Evolutionary conservation across 1,284 basidiomycete genomes (phyloP), one percentile per base, ranked within the genome.

Genomic region (Cystobasidiaceae sp.): DNA sequence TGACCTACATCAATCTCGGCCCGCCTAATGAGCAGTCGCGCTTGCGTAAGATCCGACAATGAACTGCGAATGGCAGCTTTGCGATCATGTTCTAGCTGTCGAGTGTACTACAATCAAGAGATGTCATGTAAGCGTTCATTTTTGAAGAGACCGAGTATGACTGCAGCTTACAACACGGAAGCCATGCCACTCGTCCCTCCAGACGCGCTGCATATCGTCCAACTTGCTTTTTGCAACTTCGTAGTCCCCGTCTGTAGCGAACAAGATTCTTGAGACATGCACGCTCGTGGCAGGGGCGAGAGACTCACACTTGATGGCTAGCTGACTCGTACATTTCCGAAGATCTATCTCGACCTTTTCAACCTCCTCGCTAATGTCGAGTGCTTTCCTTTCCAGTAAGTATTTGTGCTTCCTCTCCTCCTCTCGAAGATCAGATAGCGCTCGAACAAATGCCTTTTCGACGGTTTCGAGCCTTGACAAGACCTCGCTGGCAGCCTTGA

Each of bases 271-370:
- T 48, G 27, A 57, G 25, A 9, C 6, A 11, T 27, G 3, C 17
- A 43, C 23, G 23, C 13, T 28, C 7, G 49, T 19, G 27, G 8
- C 21, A 44, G 28, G 9, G 21, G 7, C 23, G 13, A 39, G 23
- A 27, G 23, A 41, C 59, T 39, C 19, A 62, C 59, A 17, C 34
- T 44, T 51, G 19, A 54, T n/a, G 21, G 34, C 37, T 15, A 62
- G 33, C 4, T 21, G 19, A 54, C 46, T 41, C 2, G 34, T 19
- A 13, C 34, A 44, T 13, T 45, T 41, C 39, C 39, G 32, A 17
- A 62, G 27, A n/a, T 62, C 59, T n/a, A 62, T 62, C 37, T 62
- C 59, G 13, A 51, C 25, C 49, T 62, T 52, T 37, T 62, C 59
- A 37, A 62, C 33, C 34, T 62, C 59, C 23, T 62, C 49, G 11